phyloP scores from a whole-genome alignment of 2,329 filamentous ascomycete species.

The Aspergillus flavus region DNA sequence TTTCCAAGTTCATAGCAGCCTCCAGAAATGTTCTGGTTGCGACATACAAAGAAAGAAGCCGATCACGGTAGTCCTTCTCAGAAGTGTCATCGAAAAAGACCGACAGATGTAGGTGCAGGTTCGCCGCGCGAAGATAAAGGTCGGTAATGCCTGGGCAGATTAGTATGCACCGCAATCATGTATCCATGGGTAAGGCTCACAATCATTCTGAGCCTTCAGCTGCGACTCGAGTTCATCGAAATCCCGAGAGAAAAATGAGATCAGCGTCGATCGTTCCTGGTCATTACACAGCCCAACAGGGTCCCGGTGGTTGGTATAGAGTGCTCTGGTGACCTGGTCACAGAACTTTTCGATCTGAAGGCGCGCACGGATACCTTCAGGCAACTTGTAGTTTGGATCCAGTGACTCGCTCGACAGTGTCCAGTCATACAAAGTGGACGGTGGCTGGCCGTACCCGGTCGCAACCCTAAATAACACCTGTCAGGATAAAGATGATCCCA shows the following conservation, averaged over 20 bases:
- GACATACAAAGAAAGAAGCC: slow-evolving; percentile 49
- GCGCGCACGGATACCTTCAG: slow-evolving; percentile 54
- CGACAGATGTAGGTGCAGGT: slow-evolving; percentile 51
- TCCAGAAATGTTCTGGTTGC: slow-evolving; percentile 52
- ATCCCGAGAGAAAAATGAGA: slow-evolving; percentile 49
- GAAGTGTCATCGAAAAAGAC: slow-evolving; percentile 54
- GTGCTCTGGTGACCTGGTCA: slow-evolving; percentile 58
- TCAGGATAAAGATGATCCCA: neutral
- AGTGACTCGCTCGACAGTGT: slow-evolving; percentile 52
- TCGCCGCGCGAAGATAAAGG: slow-evolving; percentile 50
- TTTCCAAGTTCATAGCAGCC: slow-evolving; percentile 48
- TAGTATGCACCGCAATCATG: slow-evolving; percentile 1
- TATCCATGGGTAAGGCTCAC: slow-evolving; percentile 28
- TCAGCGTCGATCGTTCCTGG: slow-evolving; percentile 47
- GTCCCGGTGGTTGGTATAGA: slow-evolving; percentile 60
- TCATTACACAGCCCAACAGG: slow-evolving; percentile 54
- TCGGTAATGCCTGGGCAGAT: slow-evolving; percentile 44
- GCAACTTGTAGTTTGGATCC: slow-evolving; percentile 52
- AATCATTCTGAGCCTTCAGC: slow-evolving; percentile 42
- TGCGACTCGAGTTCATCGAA: slow-evolving; percentile 58
- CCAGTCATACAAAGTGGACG: slow-evolving; percentile 63
- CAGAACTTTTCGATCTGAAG: slow-evolving; percentile 62
- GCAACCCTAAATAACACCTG: slow-evolving; percentile 53
- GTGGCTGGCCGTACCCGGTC: slow-evolving; percentile 69
- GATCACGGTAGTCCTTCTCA: slow-evolving; percentile 49